Evolutionary conservation across 768 basidiomycete genomes (phyloP), one percentile per base, ranked within the genome.

Genomic region (Dioszegia aurantiaca): DNA sequence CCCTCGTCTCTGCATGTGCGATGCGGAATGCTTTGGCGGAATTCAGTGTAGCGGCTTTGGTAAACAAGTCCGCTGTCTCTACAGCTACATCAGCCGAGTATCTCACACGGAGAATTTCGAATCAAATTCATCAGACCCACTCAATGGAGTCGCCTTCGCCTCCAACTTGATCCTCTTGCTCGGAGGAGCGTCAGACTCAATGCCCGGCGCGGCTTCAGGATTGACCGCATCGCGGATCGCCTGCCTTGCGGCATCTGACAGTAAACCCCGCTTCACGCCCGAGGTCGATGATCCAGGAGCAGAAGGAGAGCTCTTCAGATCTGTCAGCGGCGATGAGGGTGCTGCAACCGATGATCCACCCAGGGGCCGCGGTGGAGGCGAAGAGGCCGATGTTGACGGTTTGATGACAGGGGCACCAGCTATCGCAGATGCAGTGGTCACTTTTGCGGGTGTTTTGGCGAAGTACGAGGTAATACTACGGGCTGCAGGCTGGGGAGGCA

Each of bases 391-490:
- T 21, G 31, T n/a, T 12, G 37, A 28, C 11, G 52, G 2, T 26
- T 28, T 41, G 17, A 48, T 41, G 2, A 48, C 23, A 1, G 54
- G 24, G 5, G 59, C 16, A 12, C 43, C 24, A 2, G 48, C 19
- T 14, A 21, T 26, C 9, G 48, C 54, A n/a, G 59, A 27, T 3
- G 42, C 43, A 30, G 54, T 49, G n/a, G 30, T 55, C 16, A 49
- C 59, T 14, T 45, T 45, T 0, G 58, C 28, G 8, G 63, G 47
- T 12, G 60, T 58, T 26, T 65, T 65, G 47, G n/a, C n/a, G 30
- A 65, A 65, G 49, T 65, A 65, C 5, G 63, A 61, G 16, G 63
- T 30, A 27, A 65, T 65, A 40, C 59, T 58, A 41, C 46, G 26
- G 3, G 62, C 56, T 24, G 54, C 54, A 44, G 53, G 53, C 53